Evolutionary conservation across 345 rosid genomes (phyloP).

Genomic region (Lumnitzera racemosa): DNA sequence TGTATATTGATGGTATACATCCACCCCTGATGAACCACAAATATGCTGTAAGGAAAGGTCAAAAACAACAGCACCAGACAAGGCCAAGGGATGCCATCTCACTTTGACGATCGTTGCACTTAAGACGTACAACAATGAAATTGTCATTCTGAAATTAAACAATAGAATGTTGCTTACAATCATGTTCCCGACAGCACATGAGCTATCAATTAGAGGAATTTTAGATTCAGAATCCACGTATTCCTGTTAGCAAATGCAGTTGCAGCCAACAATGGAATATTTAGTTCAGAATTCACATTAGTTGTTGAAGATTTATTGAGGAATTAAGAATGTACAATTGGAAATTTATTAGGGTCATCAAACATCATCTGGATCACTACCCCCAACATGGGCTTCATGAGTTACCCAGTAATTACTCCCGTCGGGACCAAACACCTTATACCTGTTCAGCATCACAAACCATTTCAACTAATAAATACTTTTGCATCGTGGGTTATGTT

Average conservation of each 20-base stretch:
- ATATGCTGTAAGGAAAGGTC: too few relatives aligned
- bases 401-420: conserved; percentile 73
- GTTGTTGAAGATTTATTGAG: conserved; percentile 15
- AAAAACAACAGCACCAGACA: too few relatives aligned
- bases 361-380: conserved; percentile 91
- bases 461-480: conserved; percentile 3
- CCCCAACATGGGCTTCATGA: conserved; percentile 66
- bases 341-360: conserved; percentile 21
- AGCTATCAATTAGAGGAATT: conserved; percentile 2
- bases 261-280: conserved; percentile 13
- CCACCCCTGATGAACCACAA: too few relatives aligned
- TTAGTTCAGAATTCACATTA: conserved; percentile 18
- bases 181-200: too few relatives aligned
- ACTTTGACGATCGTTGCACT: too few relatives aligned
- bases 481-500: too few relatives aligned
- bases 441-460: conserved; percentile 51
- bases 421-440: conserved; percentile 82
- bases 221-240: conserved; percentile 21
- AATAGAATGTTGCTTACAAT: too few relatives aligned
- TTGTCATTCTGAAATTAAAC: too few relatives aligned
- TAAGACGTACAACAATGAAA: too few relatives aligned
- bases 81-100: too few relatives aligned
- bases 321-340: conserved; percentile 41
- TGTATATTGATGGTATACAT: too few relatives aligned
- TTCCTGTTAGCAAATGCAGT: conserved; percentile 7